Evolutionary conservation across 768 basidiomycete genomes (phyloP).

Genomic region (Amanita exitialis): DNA sequence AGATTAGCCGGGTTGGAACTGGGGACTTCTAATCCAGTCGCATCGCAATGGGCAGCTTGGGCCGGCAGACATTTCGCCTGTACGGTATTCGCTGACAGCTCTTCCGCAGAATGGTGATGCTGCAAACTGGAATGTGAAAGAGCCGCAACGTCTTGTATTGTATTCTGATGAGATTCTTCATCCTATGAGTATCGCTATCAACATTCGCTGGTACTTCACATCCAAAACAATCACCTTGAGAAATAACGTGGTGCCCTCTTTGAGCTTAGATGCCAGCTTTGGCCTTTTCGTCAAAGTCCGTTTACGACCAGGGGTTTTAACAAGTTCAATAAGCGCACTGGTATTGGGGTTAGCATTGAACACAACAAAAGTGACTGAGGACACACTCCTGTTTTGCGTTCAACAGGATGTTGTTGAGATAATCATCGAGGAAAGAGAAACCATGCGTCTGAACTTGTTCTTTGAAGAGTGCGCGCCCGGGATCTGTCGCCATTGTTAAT

Average conservation of each 20-base stretch:
- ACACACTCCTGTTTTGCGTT: constrained; percentile 59
- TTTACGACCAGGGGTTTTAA: constrained; percentile 78
- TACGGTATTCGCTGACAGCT: not conserved
- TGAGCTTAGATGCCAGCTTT: constrained; percentile 38
- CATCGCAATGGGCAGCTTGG: constrained; percentile 14
- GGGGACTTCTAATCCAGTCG: not conserved
- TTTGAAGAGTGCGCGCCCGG: constrained; percentile 59
- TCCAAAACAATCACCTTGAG: constrained; percentile 37
- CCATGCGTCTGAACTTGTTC: constrained; percentile 69
- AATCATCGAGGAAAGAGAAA: constrained; percentile 72
- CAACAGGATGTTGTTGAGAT: constrained; percentile 61
- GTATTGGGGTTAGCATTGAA: not conserved
- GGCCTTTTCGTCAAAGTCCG: constrained; percentile 43
- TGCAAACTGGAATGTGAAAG: not conserved
- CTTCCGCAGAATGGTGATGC: not conserved
- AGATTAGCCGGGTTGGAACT: not conserved
- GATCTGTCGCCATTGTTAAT: constrained; percentile 60
- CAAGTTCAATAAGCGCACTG: constrained; percentile 68
- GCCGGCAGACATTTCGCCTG: not conserved
- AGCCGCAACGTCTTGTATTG: not conserved
- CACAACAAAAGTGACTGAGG: not conserved
- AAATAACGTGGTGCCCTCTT: constrained; percentile 26
- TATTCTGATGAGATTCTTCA: not conserved
- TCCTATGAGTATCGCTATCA: not conserved
- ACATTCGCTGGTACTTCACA: not conserved